Conservation (phyloP, 1,284 basidiomycete species). For the Cutaneotrichosporon mucoides region DNA sequence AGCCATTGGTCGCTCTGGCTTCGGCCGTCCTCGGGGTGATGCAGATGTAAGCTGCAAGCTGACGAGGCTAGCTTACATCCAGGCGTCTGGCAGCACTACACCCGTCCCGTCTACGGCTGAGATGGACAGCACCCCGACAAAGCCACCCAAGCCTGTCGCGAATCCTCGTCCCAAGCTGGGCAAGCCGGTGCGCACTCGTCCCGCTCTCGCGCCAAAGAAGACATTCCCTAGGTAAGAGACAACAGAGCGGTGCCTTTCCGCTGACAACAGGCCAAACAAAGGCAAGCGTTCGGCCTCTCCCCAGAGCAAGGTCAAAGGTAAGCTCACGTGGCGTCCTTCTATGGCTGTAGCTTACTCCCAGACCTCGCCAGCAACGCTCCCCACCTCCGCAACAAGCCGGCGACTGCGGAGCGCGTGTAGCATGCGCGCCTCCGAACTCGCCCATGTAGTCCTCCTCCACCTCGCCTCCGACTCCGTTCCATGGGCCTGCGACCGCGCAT, state of each 20-base stretch:
- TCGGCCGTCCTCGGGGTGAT: background rate
- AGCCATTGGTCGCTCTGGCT: background rate
- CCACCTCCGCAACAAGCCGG: background rate
- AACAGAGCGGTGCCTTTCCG: background rate
- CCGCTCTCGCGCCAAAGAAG: background rate
- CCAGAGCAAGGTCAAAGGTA: background rate
- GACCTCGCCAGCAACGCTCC: background rate
- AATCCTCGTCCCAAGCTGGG: background rate
- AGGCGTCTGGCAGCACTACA: background rate
- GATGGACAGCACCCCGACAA: background rate
- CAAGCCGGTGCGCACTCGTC: background rate
- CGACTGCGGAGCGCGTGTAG: background rate
- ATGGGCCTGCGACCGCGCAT: no score
- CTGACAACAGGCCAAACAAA: background rate
- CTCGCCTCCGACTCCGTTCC: no score
- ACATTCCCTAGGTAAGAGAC: background rate
- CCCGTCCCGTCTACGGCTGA: background rate
- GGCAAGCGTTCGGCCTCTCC: background rate
- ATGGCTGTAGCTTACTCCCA: background rate
- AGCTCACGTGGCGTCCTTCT: background rate
- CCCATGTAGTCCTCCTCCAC: background rate
- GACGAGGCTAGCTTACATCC: background rate
- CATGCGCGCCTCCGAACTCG: background rate
- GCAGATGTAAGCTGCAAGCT: background rate
- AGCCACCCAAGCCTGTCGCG: background rate